phyloP scores from a whole-genome alignment of 371 early-diverging fungal species.

The Mortierella sp. region DNA sequence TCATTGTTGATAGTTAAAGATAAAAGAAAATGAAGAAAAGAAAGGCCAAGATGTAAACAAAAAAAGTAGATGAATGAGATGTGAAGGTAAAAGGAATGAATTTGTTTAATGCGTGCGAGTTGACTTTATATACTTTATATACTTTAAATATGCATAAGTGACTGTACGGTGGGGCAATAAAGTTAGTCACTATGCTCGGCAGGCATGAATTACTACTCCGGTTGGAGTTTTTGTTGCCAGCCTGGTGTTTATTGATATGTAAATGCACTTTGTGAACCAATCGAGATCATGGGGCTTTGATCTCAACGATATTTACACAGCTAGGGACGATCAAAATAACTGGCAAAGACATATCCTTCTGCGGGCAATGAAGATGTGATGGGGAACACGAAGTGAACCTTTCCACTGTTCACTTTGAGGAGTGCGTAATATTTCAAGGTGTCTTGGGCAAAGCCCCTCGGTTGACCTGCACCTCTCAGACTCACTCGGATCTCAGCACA shows the following conservation, averaged over 20 bases:
- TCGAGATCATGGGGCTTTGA: too few species aligned
- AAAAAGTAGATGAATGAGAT: not conserved
- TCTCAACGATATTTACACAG: too few species aligned
- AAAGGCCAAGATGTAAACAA: not conserved
- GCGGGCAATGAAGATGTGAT: not conserved
- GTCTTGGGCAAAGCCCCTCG: too few species aligned
- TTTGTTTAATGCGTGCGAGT: not conserved
- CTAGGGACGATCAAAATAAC: too few species aligned
- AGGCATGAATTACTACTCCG: not conserved
- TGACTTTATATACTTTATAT: not conserved
- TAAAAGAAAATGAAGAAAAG: not conserved
- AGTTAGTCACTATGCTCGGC: not conserved
- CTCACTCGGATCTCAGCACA: too few species aligned
- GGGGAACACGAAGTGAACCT: constrained; percentile 19
- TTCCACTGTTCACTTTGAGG: constrained; percentile 19
- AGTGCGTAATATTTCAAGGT: too few species aligned
- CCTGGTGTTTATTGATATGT: not conserved
- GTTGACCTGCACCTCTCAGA: too few species aligned
- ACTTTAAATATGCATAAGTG: too few species aligned
- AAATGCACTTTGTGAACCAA: too few species aligned
- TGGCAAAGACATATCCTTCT: too few species aligned
- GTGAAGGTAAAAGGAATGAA: not conserved
- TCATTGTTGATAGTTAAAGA: constrained; percentile 15
- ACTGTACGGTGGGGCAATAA: not conserved
- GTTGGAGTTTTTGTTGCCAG: not conserved